A percentile compares a stretch with the other conserved stretches of the same genome.
phyloP scores from a whole-genome alignment of 2,329 filamentous ascomycete genomes.

The Fusarium robinianum region DNA sequence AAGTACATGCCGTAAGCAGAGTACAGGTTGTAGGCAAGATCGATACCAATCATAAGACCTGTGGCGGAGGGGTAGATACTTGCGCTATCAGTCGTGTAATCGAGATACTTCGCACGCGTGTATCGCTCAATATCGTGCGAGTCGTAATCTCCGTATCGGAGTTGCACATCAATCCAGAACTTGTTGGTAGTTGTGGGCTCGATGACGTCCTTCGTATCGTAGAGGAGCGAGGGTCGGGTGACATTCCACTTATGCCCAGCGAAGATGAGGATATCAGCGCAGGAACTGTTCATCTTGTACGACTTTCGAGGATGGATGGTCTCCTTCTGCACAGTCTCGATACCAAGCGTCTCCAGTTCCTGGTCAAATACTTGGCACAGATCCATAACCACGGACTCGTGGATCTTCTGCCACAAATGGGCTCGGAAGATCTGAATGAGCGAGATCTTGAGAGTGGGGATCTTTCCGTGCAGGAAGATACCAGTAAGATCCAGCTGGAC shows the following conservation, averaged over 20 bases:
- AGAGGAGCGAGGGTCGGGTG: conserved; percentile 87
- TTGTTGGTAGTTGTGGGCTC: conserved; percentile 96
- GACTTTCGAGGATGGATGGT: conserved; percentile 99
- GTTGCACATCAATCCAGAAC: conserved; percentile 97
- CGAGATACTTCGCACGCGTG: conserved; percentile 94
- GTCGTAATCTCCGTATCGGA: conserved; percentile 97
- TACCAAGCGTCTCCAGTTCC: conserved; percentile 91
- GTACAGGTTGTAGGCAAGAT: conserved; percentile 97
- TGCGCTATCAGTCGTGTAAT: conserved; percentile 98
- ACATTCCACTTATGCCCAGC: conserved; percentile 99
- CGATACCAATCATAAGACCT: conserved; percentile 96
- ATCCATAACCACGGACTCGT: conserved; percentile 99
- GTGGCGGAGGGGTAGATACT: conserved; percentile 98
- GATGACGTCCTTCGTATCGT: conserved; percentile 95
- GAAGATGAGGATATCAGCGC: conserved; percentile 94
- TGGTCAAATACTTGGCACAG: conserved; percentile 98
- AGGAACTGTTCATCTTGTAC: conserved; percentile 99
- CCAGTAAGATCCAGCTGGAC: conserved; percentile 97
- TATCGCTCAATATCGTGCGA: conserved; percentile 99
- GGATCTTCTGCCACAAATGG: conserved; percentile 99
- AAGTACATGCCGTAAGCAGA: conserved; percentile 99
- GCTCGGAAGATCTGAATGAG: conserved; percentile 99
- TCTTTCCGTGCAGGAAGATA: conserved; percentile 99
- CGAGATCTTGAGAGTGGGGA: conserved; percentile 96
- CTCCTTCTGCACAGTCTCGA: conserved; percentile 98